phyloP scores from a whole-genome alignment of 2,329 filamentous ascomycete species.

The Exophiala spinifera region DNA sequence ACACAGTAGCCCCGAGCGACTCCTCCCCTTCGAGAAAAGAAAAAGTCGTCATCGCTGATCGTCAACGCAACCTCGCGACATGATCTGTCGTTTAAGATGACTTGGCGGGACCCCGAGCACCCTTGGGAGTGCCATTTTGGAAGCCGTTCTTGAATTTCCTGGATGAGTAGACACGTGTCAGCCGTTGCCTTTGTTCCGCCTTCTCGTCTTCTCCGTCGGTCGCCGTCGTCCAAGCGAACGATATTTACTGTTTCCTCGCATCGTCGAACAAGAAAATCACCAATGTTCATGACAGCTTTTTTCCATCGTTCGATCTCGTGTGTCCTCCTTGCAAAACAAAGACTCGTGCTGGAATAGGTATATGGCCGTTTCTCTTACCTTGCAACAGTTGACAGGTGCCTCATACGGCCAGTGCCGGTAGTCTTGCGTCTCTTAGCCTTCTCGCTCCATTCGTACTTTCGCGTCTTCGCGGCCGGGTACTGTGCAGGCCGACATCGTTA shows the following conservation, averaged over 20 bases:
- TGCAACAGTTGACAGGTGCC: conserved; percentile 87
- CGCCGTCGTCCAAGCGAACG: background rate
- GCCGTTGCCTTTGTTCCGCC: background rate
- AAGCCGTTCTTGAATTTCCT: conserved; percentile 94
- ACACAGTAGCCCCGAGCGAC: background rate
- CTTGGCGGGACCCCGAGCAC: conserved; percentile 64
- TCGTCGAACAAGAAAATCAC: background rate
- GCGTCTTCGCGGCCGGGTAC: conserved; percentile 93
- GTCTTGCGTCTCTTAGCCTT: conserved; percentile 99
- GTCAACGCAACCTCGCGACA: background rate
- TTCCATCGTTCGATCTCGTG: too few relatives aligned
- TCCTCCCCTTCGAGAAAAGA: background rate
- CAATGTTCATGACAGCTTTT: too few relatives aligned
- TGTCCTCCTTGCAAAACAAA: background rate
- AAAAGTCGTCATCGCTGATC: background rate
- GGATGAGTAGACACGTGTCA: background rate
- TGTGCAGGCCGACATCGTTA: conserved; percentile 12
- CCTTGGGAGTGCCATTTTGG: conserved; percentile 82
- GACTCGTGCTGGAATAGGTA: background rate
- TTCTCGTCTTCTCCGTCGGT: background rate
- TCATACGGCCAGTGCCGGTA: conserved; percentile 92
- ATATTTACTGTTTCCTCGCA: background rate
- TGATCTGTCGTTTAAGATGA: conserved; percentile 39
- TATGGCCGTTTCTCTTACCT: conserved; percentile 43
- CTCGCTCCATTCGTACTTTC: conserved; percentile 99